Percentiles rank a stretch among this genome's conserved stretches.
These are phyloP conservation scores for Recurvomyces mirabilis DNA, from an alignment of 495 filamentous ascomycete genomes.

Conservation along the genomic window DNA sequence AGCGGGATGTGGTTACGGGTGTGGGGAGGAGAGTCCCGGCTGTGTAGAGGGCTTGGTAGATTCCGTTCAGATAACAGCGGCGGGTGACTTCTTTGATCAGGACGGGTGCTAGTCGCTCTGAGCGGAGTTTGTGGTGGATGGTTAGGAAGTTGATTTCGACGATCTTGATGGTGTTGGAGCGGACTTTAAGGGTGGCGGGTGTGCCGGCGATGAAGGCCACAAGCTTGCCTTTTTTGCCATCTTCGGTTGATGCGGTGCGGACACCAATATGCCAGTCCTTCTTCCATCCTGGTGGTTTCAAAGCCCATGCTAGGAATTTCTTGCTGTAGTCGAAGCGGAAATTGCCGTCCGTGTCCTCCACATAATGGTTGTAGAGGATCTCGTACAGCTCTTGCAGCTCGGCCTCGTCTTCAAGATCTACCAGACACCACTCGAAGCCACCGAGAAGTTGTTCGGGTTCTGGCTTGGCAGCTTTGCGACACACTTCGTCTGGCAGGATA, in stretches of 20 bases:
- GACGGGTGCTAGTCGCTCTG: conserved; percentile 80
- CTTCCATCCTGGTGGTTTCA: conserved; percentile 90
- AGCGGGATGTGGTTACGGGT: conserved; percentile 82
- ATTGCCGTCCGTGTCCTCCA: conserved; percentile 92
- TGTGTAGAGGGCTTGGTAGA: conserved; percentile 94
- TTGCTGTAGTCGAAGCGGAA: conserved; percentile 92
- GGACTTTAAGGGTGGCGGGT: conserved; percentile 69
- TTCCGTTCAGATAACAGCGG: conserved; percentile 65
- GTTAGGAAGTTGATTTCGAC: conserved; percentile 97
- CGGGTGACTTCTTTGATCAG: conserved; percentile 96
- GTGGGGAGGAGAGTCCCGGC: conserved; percentile 81
- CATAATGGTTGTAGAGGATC: conserved; percentile 81
- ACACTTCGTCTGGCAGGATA: conserved; percentile 53
- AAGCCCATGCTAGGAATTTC: conserved; percentile 82
- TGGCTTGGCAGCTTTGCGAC: conserved; percentile 57
- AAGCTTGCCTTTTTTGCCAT: conserved; percentile 42
- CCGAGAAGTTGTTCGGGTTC: conserved; percentile 54
- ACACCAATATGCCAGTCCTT: conserved; percentile 95
- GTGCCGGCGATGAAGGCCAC: conserved; percentile 93
- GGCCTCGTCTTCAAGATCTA: conserved; percentile 62
- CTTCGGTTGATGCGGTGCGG: conserved; percentile 50
- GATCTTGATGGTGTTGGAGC: conserved; percentile 57
- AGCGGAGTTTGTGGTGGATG: conserved; percentile 92
- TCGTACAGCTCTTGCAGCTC: conserved; percentile 51
- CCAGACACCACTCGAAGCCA: conserved; percentile 85